A percentile compares a stretch with the other conserved stretches of the same genome.
These are phyloP conservation scores for Erigeron canadensis DNA, from an alignment of 129 eudicot genomes.

Conservation along the genomic window DNA sequence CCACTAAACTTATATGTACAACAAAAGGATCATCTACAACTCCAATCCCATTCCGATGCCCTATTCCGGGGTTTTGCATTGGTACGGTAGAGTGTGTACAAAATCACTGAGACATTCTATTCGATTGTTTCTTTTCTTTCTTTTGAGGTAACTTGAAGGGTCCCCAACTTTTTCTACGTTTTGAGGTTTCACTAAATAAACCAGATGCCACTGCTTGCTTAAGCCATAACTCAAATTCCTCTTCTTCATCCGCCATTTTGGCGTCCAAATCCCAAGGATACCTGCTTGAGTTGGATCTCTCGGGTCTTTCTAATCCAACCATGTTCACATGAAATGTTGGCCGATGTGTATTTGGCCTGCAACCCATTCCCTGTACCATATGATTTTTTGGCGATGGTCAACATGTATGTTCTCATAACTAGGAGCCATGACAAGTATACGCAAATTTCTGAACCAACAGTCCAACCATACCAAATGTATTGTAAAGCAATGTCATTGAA, in stretches of 20 bases:
- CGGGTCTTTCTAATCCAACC: slow-evolving; percentile 89
- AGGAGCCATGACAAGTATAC: background rate
- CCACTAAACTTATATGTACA: slow-evolving; percentile 31
- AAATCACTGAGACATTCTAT: slow-evolving; percentile 32
- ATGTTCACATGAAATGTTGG: slow-evolving; percentile 98
- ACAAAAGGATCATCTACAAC: slow-evolving; percentile 15
- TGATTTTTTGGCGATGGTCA: background rate
- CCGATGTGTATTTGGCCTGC: slow-evolving; percentile 95
- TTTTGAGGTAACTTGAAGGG: slow-evolving; percentile 87
- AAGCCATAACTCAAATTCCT: slow-evolving; percentile 92
- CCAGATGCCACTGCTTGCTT: slow-evolving; percentile 94
- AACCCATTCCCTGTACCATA: slow-evolving; percentile 83
- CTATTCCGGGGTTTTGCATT: background rate
- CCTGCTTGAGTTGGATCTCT: slow-evolving; percentile 70
- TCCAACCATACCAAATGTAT: background rate
- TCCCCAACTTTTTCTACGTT: slow-evolving; percentile 96
- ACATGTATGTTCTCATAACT: background rate
- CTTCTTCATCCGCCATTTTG: slow-evolving; percentile 84
- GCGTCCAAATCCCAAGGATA: slow-evolving; percentile 97
- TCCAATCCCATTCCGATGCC: slow-evolving; percentile 24
- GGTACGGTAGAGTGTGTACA: background rate
- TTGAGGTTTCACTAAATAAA: slow-evolving; percentile 78
- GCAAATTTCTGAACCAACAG: background rate
- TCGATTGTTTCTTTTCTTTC: slow-evolving; percentile 69
- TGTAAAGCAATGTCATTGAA: background rate